These are phyloP conservation scores for Lactarius hatsudake DNA, from an alignment of 768 basidiomycete genomes.

Conservation along the genomic window DNA sequence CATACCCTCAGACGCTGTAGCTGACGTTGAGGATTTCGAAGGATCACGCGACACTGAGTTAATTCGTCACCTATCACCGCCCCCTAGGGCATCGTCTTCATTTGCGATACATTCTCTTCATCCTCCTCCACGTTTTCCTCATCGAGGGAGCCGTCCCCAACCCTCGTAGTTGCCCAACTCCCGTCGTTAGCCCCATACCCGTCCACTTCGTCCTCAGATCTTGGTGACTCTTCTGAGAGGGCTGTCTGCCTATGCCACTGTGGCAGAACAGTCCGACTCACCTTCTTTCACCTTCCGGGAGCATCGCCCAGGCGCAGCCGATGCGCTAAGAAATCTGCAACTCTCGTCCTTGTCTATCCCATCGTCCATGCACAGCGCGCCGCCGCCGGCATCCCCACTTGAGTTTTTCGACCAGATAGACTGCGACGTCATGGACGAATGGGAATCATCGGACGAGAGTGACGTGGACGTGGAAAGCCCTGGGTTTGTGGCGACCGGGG, in stretches of 20 bases:
- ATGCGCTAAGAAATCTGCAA: constrained; percentile 38
- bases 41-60: constrained; percentile 1
- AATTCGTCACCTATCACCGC: constrained; percentile 27
- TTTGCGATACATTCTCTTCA: constrained; percentile 23
- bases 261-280: constrained; percentile 12
- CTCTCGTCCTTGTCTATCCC: constrained; percentile 46
- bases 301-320: background rate
- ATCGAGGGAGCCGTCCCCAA: constrained; percentile 4
- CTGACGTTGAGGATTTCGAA: constrained; percentile 1
- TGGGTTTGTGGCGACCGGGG: constrained; percentile 29
- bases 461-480: constrained; percentile 31
- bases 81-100: constrained; percentile 27
- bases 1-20: constrained; percentile 26
- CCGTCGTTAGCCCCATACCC: constrained; percentile 7
- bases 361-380: constrained; percentile 55
- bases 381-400: constrained; percentile 61
- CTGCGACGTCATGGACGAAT: constrained; percentile 69
- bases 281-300: constrained; percentile 7
- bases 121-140: constrained; percentile 25
- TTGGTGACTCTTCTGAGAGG: constrained; percentile 28
- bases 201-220: constrained; percentile 25
- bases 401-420: constrained; percentile 77
- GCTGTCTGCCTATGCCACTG: constrained; percentile 26
- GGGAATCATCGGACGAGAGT: constrained; percentile 55
- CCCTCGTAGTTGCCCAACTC: background rate